Base-by-base conservation (phyloP, 2,329 filamentous ascomycete genomes). In the Botrytis tulipae region DNA sequence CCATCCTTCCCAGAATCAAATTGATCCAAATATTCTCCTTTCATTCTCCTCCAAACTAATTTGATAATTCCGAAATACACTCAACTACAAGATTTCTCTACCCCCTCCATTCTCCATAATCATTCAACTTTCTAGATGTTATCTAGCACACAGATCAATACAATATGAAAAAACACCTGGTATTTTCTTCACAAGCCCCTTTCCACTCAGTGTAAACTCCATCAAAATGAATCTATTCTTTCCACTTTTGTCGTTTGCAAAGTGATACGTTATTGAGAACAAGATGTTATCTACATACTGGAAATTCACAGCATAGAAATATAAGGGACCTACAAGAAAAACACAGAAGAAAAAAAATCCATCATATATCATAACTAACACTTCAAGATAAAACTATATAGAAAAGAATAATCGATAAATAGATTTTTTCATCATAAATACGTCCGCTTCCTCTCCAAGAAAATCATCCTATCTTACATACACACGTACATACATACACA, bases 181-280 rank as follows among this genome's bases (percentile, higher is more conserved):
- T 54, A 12, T 1, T 6, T 54, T 54, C 48, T 2, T 48, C 1
- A 51, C 4, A 14, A n/a, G 6, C 0, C 22, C 10, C 1, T 10
- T 51, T n/a, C 22, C 22, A n/a, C 22, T 3, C 0, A n/a, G 0
- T n/a, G 0, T 0, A 51, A 51, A 51, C 4, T 18, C 2, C 51
- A 54, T 29, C 14, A 18, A 54, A 54, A 54, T 1, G 20, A 37
- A 3, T 25, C 6, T 14, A 37, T 1, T 5, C 6, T 22, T 25
- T 7, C 32, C 32, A 14, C 32, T 59, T 4, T 32, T 37, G 4
- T 61, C n/a, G 4, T n/a, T 37, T 16, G 4, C 16, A 2, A 37
- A 37, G 22, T 7, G 2, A 6, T 12, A 59, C 20, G 25, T 4
- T 7, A 8, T 18, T 5, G 2, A n/a, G 0, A n/a, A 18, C 6